Conservation (phyloP, 176 grass and related monocot species). For the Puya raimondii region DNA sequence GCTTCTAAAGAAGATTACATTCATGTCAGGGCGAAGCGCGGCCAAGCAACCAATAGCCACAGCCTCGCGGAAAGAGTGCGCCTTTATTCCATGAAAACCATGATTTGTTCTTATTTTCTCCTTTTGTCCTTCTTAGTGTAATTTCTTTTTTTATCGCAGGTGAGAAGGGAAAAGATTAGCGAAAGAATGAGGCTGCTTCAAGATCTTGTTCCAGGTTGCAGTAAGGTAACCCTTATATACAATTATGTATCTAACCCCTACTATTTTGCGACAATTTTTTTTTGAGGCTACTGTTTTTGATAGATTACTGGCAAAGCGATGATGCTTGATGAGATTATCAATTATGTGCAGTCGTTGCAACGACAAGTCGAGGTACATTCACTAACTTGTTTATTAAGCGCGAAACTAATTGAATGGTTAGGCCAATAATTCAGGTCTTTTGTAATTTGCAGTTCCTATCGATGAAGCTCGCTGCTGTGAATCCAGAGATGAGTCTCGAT, state of each 20-base stretch:
- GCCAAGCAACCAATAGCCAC: conserved; percentile 92
- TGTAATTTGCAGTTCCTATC: conserved; percentile 64
- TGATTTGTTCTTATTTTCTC: not conserved
- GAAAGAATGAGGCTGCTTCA: conserved; percentile 96
- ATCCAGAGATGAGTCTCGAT: conserved; percentile 46
- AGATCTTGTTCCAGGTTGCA: conserved; percentile 86
- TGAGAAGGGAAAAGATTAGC: conserved; percentile 92
- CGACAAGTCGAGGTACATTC: conserved; percentile 73
- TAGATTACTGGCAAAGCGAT: conserved; percentile 92
- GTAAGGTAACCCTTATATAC: conserved; percentile 45
- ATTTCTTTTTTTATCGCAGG: conserved; percentile 35
- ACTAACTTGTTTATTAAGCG: no score
- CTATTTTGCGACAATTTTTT: not conserved
- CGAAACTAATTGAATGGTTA: not conserved
- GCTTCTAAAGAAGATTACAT: conserved; percentile 71
- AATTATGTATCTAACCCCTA: conserved; percentile 1
- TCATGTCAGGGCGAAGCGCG: conserved; percentile 89
- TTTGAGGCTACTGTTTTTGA: not conserved
- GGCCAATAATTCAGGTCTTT: not conserved
- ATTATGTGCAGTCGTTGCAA: conserved; percentile 94
- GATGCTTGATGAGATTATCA: conserved; percentile 99
- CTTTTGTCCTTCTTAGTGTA: conserved; percentile 8
- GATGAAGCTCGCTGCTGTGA: conserved; percentile 68
- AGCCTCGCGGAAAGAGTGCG: conserved; percentile 97
- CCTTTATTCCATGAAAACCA: conserved; percentile 10